These are phyloP conservation scores for Aspergillus avenaceus DNA, from an alignment of 495 filamentous ascomycete genomes.

Conservation along the genomic window DNA sequence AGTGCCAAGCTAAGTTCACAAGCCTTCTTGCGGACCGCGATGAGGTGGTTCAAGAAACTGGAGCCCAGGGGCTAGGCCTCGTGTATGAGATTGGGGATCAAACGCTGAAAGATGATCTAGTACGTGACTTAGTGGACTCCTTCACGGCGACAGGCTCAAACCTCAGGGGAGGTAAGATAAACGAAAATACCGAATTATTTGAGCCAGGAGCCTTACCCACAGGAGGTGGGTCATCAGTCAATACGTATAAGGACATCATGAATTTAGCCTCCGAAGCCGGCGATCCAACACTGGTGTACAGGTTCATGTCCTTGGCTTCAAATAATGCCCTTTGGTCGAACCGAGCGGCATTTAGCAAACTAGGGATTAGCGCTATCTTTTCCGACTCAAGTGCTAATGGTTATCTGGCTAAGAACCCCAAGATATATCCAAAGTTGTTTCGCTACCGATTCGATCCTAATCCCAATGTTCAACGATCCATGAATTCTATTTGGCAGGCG, in stretches of 20 bases:
- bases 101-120: constrained; percentile 72
- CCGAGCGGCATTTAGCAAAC: constrained; percentile 88
- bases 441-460: constrained; percentile 95
- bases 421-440: constrained; percentile 91
- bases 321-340: constrained; percentile 96
- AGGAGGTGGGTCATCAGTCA: constrained; percentile 81
- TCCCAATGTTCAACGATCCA: constrained; percentile 82
- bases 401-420: constrained; percentile 72
- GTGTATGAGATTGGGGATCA: constrained; percentile 90
- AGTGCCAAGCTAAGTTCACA: constrained; percentile 85
- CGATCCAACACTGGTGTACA: constrained; percentile 89
- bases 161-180: constrained; percentile 68
- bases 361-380: constrained; percentile 86
- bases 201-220: constrained; percentile 91
- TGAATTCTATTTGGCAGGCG: constrained; percentile 96
- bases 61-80: constrained; percentile 80
- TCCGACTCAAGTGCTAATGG: constrained; percentile 76
- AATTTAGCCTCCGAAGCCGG: constrained; percentile 89
- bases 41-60: constrained; percentile 91
- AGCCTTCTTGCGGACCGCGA: constrained; percentile 82
- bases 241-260: constrained; percentile 94
- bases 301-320: constrained; percentile 92
- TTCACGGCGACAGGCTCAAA: constrained; percentile 75
- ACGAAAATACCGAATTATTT: constrained; percentile 85
- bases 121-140: constrained; percentile 77